Conservation (phyloP, 2,329 filamentous ascomycete genomes). For the Trichoderma atroviride region DNA sequence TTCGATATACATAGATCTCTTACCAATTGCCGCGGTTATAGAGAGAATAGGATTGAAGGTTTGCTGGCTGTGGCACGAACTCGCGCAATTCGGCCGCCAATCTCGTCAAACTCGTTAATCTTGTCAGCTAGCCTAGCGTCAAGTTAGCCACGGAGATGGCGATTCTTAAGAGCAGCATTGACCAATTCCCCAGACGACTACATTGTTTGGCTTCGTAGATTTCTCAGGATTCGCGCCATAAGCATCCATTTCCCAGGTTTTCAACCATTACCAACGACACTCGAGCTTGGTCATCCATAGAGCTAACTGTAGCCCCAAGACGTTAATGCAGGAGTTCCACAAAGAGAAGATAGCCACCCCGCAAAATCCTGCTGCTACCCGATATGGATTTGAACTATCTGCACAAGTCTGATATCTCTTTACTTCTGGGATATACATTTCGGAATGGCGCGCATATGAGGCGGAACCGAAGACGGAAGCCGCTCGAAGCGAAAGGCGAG, state of each 20-base stretch:
- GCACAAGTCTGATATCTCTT: background rate
- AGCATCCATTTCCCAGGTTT: background rate
- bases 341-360: background rate
- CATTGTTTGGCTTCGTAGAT: background rate
- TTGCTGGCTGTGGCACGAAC: background rate
- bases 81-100: background rate
- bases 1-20: background rate
- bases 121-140: background rate
- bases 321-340: background rate
- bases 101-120: slow-evolving; percentile 2
- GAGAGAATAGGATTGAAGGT: background rate
- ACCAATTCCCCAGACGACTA: background rate
- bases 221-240: background rate
- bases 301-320: background rate
- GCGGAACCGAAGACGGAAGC: background rate
- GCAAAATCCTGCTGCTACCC: background rate
- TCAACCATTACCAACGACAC: background rate
- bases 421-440: background rate
- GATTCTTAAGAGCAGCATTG: background rate
- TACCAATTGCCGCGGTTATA: background rate
- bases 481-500: background rate
- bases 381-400: background rate
- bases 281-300: background rate
- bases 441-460: background rate
- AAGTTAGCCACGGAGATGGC: background rate